phyloP scores from a whole-genome alignment of 805 yeast genomes.

The Pichia deserticola region DNA sequence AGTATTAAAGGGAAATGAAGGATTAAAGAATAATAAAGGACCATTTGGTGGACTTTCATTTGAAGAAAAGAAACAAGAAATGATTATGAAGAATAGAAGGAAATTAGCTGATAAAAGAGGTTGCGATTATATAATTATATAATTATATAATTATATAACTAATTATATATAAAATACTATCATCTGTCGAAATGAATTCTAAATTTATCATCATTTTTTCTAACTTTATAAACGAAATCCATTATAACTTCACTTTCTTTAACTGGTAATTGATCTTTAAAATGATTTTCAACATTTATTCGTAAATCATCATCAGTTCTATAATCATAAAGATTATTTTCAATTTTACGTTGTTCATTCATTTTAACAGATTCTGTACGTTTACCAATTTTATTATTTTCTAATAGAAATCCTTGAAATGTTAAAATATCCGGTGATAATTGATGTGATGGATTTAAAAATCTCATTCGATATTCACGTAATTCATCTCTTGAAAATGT shows the following conservation, averaged over 20 bases:
- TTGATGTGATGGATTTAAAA: constrained; percentile 25
- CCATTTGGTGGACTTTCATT: constrained; percentile 37
- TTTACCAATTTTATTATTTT: constrained; percentile 60
- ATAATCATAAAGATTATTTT: constrained; percentile 25
- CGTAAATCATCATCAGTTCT: constrained; percentile 24
- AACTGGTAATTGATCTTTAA: constrained; percentile 41
- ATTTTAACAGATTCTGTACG: constrained; percentile 40
- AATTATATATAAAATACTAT: neutral
- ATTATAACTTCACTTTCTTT: constrained; percentile 85
- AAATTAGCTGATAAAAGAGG: constrained; percentile 34
- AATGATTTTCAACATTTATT: constrained; percentile 43
- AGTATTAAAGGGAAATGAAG: no score
- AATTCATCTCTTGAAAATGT: constrained; percentile 54
- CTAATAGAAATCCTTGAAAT: constrained; percentile 60
- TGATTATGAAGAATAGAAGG: constrained; percentile 56
- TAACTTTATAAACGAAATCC: constrained; percentile 79
- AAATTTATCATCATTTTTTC: constrained; percentile 46
- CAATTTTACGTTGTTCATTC: constrained; percentile 21
- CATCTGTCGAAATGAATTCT: constrained; percentile 31
- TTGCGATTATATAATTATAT: neutral
- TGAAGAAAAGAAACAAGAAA: constrained; percentile 43
- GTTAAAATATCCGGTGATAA: constrained; percentile 58
- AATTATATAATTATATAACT: neutral
- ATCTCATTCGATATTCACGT: constrained; percentile 59
- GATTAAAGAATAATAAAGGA: constrained; percentile 14